phyloP scores from a whole-genome alignment of 495 filamentous ascomycete genomes.

The Pseudomonodictys pantanalensis region DNA sequence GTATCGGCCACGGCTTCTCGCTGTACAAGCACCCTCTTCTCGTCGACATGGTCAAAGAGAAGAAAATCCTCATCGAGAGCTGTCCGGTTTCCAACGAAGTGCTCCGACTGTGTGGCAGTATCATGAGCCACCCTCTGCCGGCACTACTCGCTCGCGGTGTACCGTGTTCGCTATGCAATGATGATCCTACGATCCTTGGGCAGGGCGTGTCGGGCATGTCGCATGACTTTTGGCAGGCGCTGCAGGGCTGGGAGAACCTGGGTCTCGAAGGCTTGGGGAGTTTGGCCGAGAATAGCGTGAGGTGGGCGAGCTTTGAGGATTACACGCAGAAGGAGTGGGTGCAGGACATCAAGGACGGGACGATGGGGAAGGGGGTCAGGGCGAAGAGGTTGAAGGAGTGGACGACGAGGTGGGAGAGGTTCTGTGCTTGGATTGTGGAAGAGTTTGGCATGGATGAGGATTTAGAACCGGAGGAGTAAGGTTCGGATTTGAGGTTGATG shows the following conservation, averaged over 20 bases:
- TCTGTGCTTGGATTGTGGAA: slow-evolving; percentile 84
- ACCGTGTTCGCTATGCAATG: slow-evolving; percentile 71
- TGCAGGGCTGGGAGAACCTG: slow-evolving; percentile 82
- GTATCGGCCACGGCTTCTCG: slow-evolving; percentile 85
- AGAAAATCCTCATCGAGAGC: slow-evolving; percentile 80
- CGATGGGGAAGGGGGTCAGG: slow-evolving; percentile 69
- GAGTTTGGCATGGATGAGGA: slow-evolving; percentile 60
- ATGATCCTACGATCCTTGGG: slow-evolving; percentile 79
- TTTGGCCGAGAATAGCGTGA: slow-evolving; percentile 87
- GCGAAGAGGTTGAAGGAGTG: slow-evolving; percentile 72
- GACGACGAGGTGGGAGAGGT: slow-evolving; percentile 78
- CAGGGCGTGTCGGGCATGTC: slow-evolving; percentile 74
- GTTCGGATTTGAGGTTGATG: not conserved
- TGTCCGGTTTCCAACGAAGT: slow-evolving; percentile 86
- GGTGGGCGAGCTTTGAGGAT: slow-evolving; percentile 87
- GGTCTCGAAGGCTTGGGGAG: slow-evolving; percentile 78
- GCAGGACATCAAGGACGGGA: slow-evolving; percentile 66
- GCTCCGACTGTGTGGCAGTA: slow-evolving; percentile 69
- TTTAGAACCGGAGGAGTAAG: slow-evolving; percentile 28
- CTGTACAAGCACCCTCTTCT: slow-evolving; percentile 90
- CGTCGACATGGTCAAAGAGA: slow-evolving; percentile 80
- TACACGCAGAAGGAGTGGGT: slow-evolving; percentile 65
- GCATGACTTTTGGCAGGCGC: slow-evolving; percentile 87
- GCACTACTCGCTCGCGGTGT: slow-evolving; percentile 84
- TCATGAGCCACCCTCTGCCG: slow-evolving; percentile 77